Evolutionary conservation across 2,329 filamentous ascomycete species (phyloP).

Genomic region (Didymella keratinophila): DNA sequence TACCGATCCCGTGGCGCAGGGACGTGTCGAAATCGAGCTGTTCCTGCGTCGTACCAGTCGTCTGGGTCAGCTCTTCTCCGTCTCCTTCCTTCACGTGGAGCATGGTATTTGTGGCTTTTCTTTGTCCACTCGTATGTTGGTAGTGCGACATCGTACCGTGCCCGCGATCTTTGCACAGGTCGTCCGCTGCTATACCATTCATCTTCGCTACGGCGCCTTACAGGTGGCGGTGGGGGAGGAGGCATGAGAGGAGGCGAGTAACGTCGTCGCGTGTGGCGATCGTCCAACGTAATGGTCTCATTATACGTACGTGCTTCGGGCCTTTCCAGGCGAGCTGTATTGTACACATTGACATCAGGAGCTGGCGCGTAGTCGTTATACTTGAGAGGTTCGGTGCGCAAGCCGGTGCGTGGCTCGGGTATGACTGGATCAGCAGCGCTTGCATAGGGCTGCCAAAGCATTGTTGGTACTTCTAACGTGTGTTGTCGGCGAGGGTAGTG

Average conservation of each 20-base stretch:
- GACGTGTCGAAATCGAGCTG: neutral
- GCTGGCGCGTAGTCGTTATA: neutral
- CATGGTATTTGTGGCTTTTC: conserved; percentile 8
- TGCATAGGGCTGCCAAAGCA: conserved; percentile 10
- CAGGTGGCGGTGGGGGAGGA: neutral
- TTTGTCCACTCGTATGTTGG: conserved; percentile 9
- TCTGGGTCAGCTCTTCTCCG: neutral
- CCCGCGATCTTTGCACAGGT: neutral
- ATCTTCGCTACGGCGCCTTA: neutral
- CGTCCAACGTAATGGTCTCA: neutral
- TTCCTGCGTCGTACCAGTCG: neutral
- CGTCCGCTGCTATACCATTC: neutral
- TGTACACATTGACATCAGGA: neutral
- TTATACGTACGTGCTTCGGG: neutral
- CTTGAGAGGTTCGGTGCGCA: neutral
- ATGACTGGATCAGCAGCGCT: neutral
- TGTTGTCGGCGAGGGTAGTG: neutral
- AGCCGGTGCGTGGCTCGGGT: neutral
- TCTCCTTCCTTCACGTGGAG: neutral
- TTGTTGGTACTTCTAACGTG: neutral
- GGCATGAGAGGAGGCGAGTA: neutral
- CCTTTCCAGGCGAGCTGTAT: neutral
- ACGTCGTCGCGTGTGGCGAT: neutral
- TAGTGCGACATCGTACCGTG: neutral
- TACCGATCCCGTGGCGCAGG: neutral